Base-by-base conservation (phyloP, 169 alveolate genomes). In the Plasmodium berghei region DNA sequence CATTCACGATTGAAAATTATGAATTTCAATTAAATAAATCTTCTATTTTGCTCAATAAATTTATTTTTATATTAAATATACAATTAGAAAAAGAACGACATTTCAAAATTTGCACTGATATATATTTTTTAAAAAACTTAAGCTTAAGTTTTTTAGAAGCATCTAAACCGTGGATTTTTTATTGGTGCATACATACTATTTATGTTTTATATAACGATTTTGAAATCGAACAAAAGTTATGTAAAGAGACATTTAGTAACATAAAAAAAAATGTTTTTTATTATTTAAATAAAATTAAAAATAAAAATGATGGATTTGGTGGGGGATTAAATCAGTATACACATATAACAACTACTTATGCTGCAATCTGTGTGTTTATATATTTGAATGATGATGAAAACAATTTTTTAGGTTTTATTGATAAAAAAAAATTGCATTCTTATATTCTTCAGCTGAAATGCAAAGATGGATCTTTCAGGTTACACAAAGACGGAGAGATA, bases 401-500 rank as follows among this genome's bases (percentile, higher is more conserved):
- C 12, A 86, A 90, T 71, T 95, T 94, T 48, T 95, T 96, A 92
- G 96, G 97, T 16, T 94, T 92, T 83, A 93, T 94, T 55, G 99
- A 98, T 89, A 92, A 93, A 46, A 67, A 93, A 56, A 96, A 95
- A 87, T 92, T 97, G 95, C 93, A 95, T 77, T 73, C 94, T 20
- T 98, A 96, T 88, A 92, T 98, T 40, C 56, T 87, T 70, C 92
- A 93, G 52, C 93, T 97, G 93, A 96, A 96, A 92, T 93, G 95
- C 55, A 93, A 94, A 55, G 92, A 95, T 58, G 99, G 99, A 24
- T 92, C 97, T 48, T 96, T 97, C 73, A 85, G 92, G 9, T 94
- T 97, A 80, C 99, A 97, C 89, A 91, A 92, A 52, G 96, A 96
- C 83, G 99, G 99, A 12, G 99, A 98, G 90, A 92, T 94, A 69